Conservation (phyloP, 805 yeast genomes). For the Spathaspora girioi region DNA sequence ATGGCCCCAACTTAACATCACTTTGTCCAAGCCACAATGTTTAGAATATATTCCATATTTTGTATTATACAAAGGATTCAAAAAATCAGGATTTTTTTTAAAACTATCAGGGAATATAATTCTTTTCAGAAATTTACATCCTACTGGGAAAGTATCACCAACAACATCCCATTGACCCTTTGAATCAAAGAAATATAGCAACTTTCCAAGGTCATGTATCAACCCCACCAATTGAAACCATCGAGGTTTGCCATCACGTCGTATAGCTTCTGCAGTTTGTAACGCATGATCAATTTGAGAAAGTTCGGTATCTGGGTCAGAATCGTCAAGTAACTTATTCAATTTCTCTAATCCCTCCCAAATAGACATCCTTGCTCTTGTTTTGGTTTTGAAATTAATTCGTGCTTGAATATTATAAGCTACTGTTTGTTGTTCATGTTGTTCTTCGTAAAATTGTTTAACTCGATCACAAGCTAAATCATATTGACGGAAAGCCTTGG, state of each 20-base stretch:
- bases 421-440: conserved; percentile 67
- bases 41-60: conserved; percentile 64
- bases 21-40: conserved; percentile 64
- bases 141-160: conserved; percentile 76
- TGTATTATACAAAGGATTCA: conserved; percentile 61
- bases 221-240: conserved; percentile 77
- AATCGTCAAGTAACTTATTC: conserved; percentile 62
- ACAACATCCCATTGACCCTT: conserved; percentile 81
- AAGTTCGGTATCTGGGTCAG: conserved; percentile 73
- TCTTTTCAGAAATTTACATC: conserved; percentile 58
- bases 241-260: conserved; percentile 63
- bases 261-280: conserved; percentile 73
- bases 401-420: conserved; percentile 71
- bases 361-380: conserved; percentile 61
- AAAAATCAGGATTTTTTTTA: conserved; percentile 54
- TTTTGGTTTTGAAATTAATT: conserved; percentile 64
- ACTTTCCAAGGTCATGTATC: conserved; percentile 68
- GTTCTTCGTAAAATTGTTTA: conserved; percentile 61
- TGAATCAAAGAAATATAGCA: conserved; percentile 65
- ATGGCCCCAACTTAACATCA: conserved; percentile 77
- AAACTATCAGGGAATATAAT: conserved; percentile 62
- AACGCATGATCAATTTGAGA: conserved; percentile 74
- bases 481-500: conserved; percentile 55
- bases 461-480: conserved; percentile 69
- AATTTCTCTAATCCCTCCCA: conserved; percentile 69